These are phyloP conservation scores for Hypoxylon subgilvum DNA, from an alignment of 495 filamentous ascomycete genomes.

Conservation along the genomic window DNA sequence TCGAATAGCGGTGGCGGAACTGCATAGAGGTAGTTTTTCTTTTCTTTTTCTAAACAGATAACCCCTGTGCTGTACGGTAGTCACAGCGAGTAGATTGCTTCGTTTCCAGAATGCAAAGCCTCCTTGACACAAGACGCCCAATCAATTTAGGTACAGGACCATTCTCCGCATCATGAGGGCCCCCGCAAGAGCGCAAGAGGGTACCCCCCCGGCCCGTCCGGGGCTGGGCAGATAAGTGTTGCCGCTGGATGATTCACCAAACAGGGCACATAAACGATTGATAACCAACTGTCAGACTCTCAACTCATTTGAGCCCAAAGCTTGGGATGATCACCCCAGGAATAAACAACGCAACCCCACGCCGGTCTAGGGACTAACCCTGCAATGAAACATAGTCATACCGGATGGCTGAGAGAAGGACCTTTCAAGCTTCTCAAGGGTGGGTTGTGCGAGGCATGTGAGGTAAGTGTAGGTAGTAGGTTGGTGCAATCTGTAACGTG, in stretches of 20 bases:
- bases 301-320: constrained; percentile 18
- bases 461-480: neutral
- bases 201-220: constrained; percentile 16
- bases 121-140: constrained; percentile 14
- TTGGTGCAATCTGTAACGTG: neutral
- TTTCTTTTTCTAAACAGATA: constrained; percentile 30
- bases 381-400: constrained; percentile 19
- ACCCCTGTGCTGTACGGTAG: constrained; percentile 14
- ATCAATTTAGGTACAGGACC: too few relatives aligned
- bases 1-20: constrained; percentile 17
- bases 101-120: constrained; percentile 28
- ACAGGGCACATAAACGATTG: constrained; percentile 3
- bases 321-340: constrained; percentile 16
- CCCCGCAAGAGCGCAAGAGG: too few relatives aligned
- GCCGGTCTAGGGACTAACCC: constrained; percentile 5
- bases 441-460: constrained; percentile 13
- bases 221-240: constrained; percentile 18
- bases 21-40: too few relatives aligned
- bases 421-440: too few relatives aligned
- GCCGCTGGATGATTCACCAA: neutral
- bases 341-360: constrained; percentile 34
- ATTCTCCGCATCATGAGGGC: neutral
- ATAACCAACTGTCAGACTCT: constrained; percentile 18
- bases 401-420: constrained; percentile 5
- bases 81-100: constrained; percentile 22